phyloP scores from a whole-genome alignment of 495 filamentous ascomycete genomes.

The Penicillium antarcticum region DNA sequence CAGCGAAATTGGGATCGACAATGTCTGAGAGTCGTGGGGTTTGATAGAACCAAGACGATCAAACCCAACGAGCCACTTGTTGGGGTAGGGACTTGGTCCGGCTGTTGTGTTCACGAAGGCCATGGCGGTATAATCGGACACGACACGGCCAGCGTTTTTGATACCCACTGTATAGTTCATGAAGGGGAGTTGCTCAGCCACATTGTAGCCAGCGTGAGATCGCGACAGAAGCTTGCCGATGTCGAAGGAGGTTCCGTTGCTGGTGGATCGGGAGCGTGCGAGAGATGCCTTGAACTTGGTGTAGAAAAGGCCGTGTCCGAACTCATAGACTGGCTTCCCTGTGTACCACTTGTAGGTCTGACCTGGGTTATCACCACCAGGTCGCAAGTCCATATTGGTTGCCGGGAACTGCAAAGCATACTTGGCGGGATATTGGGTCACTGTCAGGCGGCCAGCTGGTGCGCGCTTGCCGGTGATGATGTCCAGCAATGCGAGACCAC shows the following conservation, averaged over 20 bases:
- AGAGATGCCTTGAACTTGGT: slow-evolving; percentile 42
- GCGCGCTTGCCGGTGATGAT: slow-evolving; percentile 51
- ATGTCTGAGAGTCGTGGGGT: slow-evolving; percentile 30
- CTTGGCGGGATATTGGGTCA: slow-evolving; percentile 55
- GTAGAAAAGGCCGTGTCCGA: slow-evolving; percentile 55
- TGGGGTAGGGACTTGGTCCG: slow-evolving; percentile 59
- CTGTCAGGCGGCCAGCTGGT: slow-evolving; percentile 55
- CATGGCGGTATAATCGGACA: slow-evolving; percentile 60
- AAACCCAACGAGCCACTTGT: slow-evolving; percentile 62
- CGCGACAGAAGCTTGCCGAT: slow-evolving; percentile 26
- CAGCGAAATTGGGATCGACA: slow-evolving; percentile 50
- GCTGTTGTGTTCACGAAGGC: slow-evolving; percentile 51
- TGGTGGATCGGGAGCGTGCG: neutral
- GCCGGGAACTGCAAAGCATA: slow-evolving; percentile 53
- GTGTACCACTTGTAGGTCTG: slow-evolving; percentile 64
- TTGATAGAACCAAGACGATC: slow-evolving; percentile 46
- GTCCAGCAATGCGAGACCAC: slow-evolving; percentile 52
- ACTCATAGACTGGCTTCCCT: slow-evolving; percentile 49
- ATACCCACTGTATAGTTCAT: slow-evolving; percentile 40
- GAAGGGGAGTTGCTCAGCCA: slow-evolving; percentile 38
- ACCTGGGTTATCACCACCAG: slow-evolving; percentile 40
- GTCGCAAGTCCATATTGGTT: slow-evolving; percentile 55
- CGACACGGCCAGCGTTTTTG: slow-evolving; percentile 50
- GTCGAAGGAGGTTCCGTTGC: slow-evolving; percentile 14
- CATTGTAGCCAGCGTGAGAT: slow-evolving; percentile 22